Evolutionary conservation across 768 basidiomycete genomes (phyloP), one percentile per base, ranked within the genome.

Genomic region (Auricularia sp.): DNA sequence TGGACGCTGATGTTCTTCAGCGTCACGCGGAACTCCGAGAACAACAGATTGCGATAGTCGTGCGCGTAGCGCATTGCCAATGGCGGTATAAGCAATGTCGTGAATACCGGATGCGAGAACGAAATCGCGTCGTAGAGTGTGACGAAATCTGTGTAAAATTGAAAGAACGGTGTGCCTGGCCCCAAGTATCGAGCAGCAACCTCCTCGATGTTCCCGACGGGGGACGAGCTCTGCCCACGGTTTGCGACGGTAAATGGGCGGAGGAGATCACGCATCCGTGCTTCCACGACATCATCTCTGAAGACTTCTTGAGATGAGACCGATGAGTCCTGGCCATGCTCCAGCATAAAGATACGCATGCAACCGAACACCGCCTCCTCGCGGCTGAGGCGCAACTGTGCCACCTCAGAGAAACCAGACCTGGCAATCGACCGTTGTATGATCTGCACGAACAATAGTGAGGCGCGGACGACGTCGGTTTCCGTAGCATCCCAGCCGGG

Each of bases 291-390:
- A 1, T 68, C 68, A 74, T 97, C 92, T n/a, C 93, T 80, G 75
- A 92, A 98, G 2, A 97, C 86, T 69, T 94, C 89, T 54, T 79
- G 83, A 1, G 67, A 44, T 14, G 65, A 42, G 33, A 33, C 58
- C 47, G 24, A 68, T 54, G 81, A 79, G 64, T 80, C 78, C 69
- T 91, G 87, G 1, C 84, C 92, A 71, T 96, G 91, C 73, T 98
- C 95, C 35, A 98, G 84, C 94, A 97, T 95, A 75, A 93, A 94
- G 16, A 97, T 85, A 68, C 91, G 92, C 92, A 97, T 95, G 68
- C 93, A 89, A 21, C 81, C 83, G 69, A 94, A 88, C 3, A 89
- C 78, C 1, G 81, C 76, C 67, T 88, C 84, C 62, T 85, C 83
- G 54, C 82, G 78, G 18, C 74, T 77, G 71, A 86, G 72, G 14